Base-by-base conservation (phyloP, 352 stramenopile species). In the Blastocystis sp. region DNA sequence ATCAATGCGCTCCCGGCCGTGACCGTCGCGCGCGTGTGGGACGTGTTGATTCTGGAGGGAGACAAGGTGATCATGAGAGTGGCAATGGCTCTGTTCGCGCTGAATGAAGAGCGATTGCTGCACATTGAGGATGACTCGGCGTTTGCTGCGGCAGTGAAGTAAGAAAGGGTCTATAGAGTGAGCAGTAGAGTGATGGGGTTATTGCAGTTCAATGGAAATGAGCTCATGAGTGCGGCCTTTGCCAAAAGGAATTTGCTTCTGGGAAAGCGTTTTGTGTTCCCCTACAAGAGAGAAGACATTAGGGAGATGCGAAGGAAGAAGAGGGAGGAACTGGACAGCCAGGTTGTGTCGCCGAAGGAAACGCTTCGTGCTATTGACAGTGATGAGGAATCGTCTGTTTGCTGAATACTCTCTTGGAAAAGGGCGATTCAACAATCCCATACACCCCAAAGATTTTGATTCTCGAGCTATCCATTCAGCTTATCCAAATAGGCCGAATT, bases 21-120 rank as follows among this genome's bases (percentile, higher is more conserved):
- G 28, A 69, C 74, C 6, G 74, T 71, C 2, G 62, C 64, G 74
- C 59, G 74, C n/a, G 4, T 84, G 21, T 84, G 74, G 74, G 74
- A 84, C 34, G 74, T 84, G 59, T 65, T 84, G 52, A 24, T 84
- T 2, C 19, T 84, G 45, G 74, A 84, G 62, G 74, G 74, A 78
- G 74, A 84, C 38, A 84, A 84, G 62, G 45, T 17, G 45, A 9
- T 84, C 40, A 24, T 84, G 43, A 3, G 74, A 7, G 52, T 84
- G 3, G 74, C 59, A 11, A 28, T 84, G 48, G 74, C 74, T 45
- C 38, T 84, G 42, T n/a, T 84, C 1, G 59, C 52, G n/a, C 19
- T 84, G 6, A 48, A 71, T 28, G 24, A 84, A 40, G 74, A 84
- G 48, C 19, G 64, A 21, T 57, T 84, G 59, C 19, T 84, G 74